These are phyloP conservation scores for Verticillium nubilum DNA, from an alignment of 2,329 filamentous ascomycete genomes.

Conservation along the genomic window DNA sequence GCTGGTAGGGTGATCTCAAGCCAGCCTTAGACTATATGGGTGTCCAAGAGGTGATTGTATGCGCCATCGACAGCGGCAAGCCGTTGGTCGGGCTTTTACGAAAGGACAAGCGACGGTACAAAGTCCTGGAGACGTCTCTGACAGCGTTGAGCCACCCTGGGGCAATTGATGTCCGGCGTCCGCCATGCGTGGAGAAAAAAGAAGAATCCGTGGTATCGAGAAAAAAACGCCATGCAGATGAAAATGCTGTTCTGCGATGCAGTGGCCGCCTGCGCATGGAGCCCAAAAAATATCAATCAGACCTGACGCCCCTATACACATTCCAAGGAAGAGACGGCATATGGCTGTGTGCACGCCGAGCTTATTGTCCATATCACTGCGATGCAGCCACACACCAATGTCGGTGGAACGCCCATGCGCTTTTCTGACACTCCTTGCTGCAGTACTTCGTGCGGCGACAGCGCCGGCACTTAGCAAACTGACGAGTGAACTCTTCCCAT, in stretches of 20 bases:
- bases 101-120: not conserved
- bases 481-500: constrained; percentile 94
- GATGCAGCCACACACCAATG: constrained; percentile 90
- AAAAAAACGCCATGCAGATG: constrained; percentile 33
- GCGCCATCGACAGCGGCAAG: no score
- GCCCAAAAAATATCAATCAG: not conserved
- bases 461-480: constrained; percentile 96
- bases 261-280: constrained; percentile 20
- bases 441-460: constrained; percentile 98
- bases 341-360: not conserved
- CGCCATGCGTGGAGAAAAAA: constrained; percentile 17
- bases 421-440: constrained; percentile 99
- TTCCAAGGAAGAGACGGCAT: constrained; percentile 19
- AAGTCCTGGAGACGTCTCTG: not conserved
- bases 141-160: not conserved
- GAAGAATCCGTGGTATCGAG: constrained; percentile 39
- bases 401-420: constrained; percentile 94
- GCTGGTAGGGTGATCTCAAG: no score
- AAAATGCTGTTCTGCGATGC: constrained; percentile 37
- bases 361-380: constrained; percentile 29
- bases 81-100: not conserved
- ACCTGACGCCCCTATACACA: not conserved
- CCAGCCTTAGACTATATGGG: no score
- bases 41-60: no score
- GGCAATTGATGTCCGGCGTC: not conserved